A percentile compares a stretch with the other conserved stretches of the same genome.
These are phyloP conservation scores for Syzygium syzygioides DNA, from an alignment of 441 rosid genomes.

Conservation along the genomic window DNA sequence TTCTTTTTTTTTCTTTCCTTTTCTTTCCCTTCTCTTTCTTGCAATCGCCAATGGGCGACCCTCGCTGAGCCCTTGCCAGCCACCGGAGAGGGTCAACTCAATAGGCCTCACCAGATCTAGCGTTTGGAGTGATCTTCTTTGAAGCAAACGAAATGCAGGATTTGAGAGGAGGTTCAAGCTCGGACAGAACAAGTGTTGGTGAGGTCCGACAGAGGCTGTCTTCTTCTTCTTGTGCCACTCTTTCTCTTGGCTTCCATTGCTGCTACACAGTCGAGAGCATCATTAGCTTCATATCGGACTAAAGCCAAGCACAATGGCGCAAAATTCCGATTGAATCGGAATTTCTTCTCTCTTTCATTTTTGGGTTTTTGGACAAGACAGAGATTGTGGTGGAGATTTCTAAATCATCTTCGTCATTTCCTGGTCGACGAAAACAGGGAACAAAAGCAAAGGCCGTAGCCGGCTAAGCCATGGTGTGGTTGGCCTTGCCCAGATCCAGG, in stretches of 20 bases:
- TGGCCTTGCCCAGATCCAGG: no score
- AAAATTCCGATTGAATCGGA: background rate
- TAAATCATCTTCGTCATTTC: background rate
- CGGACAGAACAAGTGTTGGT: slow-evolving; percentile 28
- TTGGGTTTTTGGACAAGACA: background rate
- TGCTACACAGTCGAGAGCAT: background rate
- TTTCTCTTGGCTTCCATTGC: background rate
- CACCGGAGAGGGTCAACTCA: no score
- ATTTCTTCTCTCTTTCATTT: background rate
- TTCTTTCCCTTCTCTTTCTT: no score
- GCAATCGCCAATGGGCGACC: no score
- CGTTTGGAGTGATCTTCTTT: slow-evolving; percentile 1
- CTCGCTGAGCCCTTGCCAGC: no score
- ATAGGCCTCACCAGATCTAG: background rate
- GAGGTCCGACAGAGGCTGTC: slow-evolving; percentile 43
- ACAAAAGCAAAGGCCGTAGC: no score
- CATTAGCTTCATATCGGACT: background rate
- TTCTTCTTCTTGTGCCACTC: background rate
- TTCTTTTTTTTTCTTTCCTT: no score
- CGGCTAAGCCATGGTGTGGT: no score
- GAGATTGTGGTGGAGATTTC: no score
- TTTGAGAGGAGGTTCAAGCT: slow-evolving; percentile 16
- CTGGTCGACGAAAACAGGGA: no score
- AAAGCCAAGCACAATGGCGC: background rate
- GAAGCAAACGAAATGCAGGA: slow-evolving; percentile 19